Evolutionary conservation across 2,329 filamentous ascomycete species (phyloP).

Genomic region (Alternaria angustiovoidea): DNA sequence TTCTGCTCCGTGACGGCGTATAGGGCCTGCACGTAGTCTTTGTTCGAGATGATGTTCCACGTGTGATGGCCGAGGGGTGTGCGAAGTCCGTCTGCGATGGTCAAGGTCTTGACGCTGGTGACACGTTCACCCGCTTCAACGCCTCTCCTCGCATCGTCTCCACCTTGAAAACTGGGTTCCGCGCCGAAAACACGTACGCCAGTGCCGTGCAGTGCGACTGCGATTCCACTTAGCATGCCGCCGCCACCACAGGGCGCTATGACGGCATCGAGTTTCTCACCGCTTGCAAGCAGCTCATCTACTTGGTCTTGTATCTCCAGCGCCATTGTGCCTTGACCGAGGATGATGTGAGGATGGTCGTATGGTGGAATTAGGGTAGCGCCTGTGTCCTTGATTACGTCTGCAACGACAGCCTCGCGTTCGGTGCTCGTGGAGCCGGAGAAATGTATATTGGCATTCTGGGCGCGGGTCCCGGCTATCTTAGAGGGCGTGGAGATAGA

Average conservation of each 20-base stretch:
- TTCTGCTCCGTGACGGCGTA: constrained; percentile 81
- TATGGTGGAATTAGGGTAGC: constrained; percentile 88
- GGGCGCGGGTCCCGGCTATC: constrained; percentile 79
- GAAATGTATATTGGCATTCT: constrained; percentile 82
- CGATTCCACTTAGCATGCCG: constrained; percentile 84
- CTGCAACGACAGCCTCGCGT: constrained; percentile 77
- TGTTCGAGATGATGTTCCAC: constrained; percentile 79
- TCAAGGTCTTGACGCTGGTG: constrained; percentile 74
- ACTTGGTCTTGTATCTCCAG: constrained; percentile 84
- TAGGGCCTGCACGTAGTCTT: constrained; percentile 73
- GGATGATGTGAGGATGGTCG: constrained; percentile 88
- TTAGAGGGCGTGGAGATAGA: constrained; percentile 84
- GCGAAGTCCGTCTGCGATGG: constrained; percentile 86
- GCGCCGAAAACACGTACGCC: constrained; percentile 82
- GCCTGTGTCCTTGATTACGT: constrained; percentile 74
- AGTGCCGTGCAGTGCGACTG: constrained; percentile 76
- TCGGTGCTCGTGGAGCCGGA: constrained; percentile 81
- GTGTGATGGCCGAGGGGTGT: constrained; percentile 81
- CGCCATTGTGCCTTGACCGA: constrained; percentile 90
- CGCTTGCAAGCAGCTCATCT: constrained; percentile 56
- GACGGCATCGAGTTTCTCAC: constrained; percentile 59
- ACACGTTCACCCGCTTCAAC: constrained; percentile 71
- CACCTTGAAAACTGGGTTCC: constrained; percentile 83
- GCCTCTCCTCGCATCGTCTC: constrained; percentile 80
- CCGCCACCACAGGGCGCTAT: constrained; percentile 88